Conservation (phyloP, 805 yeast species). For the Spathaspora girioi region DNA sequence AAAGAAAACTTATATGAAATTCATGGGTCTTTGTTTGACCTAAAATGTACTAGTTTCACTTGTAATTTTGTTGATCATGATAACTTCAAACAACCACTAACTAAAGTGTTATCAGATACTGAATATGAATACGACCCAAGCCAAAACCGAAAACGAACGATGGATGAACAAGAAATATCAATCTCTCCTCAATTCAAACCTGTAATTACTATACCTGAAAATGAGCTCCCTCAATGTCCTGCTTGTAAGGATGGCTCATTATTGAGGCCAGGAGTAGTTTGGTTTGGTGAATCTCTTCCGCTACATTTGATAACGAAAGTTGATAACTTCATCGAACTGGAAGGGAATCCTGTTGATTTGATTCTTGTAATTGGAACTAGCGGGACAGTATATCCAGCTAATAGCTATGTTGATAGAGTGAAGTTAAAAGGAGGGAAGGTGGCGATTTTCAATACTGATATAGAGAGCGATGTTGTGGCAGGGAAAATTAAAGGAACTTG, state of each 20-base stretch:
- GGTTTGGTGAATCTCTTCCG: conserved; percentile 92
- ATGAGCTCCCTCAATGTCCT: conserved; percentile 74
- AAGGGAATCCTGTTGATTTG: conserved; percentile 53
- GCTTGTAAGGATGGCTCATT: conserved; percentile 56
- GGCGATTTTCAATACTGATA: conserved; percentile 78
- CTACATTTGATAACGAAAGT: conserved; percentile 57
- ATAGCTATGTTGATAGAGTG: conserved; percentile 82
- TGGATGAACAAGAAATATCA: conserved; percentile 9
- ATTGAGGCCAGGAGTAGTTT: conserved; percentile 85
- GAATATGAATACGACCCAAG: conserved; percentile 28
- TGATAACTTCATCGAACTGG: conserved; percentile 61
- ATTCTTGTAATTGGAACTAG: conserved; percentile 84
- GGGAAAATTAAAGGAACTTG: conserved; percentile 47
- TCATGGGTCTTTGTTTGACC: conserved; percentile 74
- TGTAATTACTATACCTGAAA: conserved; percentile 43
- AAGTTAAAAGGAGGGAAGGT: conserved; percentile 71
- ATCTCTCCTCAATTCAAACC: conserved; percentile 46
- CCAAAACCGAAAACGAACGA: conserved; percentile 11
- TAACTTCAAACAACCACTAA: conserved; percentile 56
- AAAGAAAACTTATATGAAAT: conserved; percentile 54
- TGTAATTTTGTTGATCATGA: conserved; percentile 60
- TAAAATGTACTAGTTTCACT: conserved; percentile 70
- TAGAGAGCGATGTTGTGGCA: conserved; percentile 41
- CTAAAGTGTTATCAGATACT: conserved; percentile 45
- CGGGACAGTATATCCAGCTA: conserved; percentile 87